Conservation (phyloP, 2,329 filamentous ascomycete genomes). For the Curvularia lunata region DNA sequence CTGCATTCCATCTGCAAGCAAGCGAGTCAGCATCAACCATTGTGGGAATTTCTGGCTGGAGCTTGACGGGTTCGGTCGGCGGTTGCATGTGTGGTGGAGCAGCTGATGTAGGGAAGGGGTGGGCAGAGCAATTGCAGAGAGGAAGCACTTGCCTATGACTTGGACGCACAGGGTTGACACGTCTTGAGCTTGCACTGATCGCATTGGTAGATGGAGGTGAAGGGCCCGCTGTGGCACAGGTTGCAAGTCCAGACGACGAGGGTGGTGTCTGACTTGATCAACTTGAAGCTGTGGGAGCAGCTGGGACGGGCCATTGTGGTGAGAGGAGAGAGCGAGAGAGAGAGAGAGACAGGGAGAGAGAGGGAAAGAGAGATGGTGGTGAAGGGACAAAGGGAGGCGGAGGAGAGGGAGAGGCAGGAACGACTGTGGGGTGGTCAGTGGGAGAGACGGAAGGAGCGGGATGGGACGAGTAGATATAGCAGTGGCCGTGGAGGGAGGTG, state of each 20-base stretch:
- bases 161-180: slow-evolving; percentile 55
- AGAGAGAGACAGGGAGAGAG: too few relatives aligned
- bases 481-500: slow-evolving; percentile 2
- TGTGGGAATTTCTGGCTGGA: slow-evolving; percentile 19
- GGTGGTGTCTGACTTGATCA: slow-evolving; percentile 60
- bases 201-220: slow-evolving; percentile 60
- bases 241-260: slow-evolving; percentile 61
- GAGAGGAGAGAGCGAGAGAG: too few relatives aligned
- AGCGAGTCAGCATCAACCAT: slow-evolving; percentile 35
- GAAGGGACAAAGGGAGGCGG: neutral
- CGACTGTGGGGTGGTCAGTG: slow-evolving; percentile 34
- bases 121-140: neutral
- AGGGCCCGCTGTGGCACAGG: slow-evolving; percentile 58
- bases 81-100: slow-evolving; percentile 18
- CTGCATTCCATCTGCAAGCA: slow-evolving; percentile 28
- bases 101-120: neutral
- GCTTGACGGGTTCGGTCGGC: slow-evolving; percentile 12
- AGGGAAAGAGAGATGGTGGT: too few relatives aligned
- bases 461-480: slow-evolving; percentile 36
- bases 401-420: slow-evolving; percentile 9
- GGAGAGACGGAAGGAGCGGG: slow-evolving; percentile 17
- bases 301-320: slow-evolving; percentile 55
- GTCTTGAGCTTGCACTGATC: slow-evolving; percentile 59
- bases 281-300: slow-evolving; percentile 58
- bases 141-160: slow-evolving; percentile 44